phyloP scores from a whole-genome alignment of 129 eudicot genomes.

The Flaveria bidentis region DNA sequence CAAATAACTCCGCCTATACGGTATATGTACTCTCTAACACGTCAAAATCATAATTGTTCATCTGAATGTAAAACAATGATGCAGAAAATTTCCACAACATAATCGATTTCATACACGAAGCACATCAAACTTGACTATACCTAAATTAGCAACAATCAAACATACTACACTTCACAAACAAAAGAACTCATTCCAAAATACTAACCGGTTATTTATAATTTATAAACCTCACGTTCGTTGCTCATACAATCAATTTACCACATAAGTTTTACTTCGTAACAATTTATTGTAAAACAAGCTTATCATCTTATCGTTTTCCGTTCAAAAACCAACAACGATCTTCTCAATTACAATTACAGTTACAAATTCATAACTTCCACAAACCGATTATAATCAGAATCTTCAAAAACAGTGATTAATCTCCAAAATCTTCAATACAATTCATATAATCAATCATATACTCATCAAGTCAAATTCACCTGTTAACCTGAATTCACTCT shows the following conservation, averaged over 20 bases:
- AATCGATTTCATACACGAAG: not conserved
- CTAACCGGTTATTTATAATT: too few species aligned
- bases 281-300: not conserved
- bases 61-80: not conserved
- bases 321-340: not conserved
- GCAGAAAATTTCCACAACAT: not conserved
- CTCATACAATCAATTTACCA: too few species aligned
- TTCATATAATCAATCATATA: constrained; percentile 11
- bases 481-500: constrained; percentile 18
- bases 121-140: not conserved
- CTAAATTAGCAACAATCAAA: not conserved
- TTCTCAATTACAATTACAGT: not conserved
- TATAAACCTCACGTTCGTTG: too few species aligned
- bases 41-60: not conserved
- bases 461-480: not conserved
- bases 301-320: not conserved
- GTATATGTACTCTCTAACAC: not conserved
- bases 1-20: too few species aligned
- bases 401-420: not conserved
- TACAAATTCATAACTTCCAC: not conserved
- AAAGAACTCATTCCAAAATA: too few species aligned
- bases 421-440: constrained; percentile 14
- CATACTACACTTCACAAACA: too few species aligned
- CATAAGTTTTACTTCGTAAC: too few species aligned
- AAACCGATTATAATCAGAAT: not conserved